phyloP scores from a whole-genome alignment of 1,139 yeast species.

The Kodamaea ohmeri region DNA sequence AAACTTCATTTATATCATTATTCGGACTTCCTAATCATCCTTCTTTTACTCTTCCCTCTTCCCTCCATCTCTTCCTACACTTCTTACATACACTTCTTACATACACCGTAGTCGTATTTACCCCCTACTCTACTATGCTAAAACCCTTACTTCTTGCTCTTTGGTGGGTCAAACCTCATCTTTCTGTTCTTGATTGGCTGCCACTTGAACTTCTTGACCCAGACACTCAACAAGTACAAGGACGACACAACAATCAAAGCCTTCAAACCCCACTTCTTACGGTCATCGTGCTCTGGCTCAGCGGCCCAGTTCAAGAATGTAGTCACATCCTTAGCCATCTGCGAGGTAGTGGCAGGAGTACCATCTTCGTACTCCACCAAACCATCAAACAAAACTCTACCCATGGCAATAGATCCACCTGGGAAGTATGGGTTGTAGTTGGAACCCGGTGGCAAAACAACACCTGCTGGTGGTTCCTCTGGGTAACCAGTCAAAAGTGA shows the following conservation, averaged over 20 bases:
- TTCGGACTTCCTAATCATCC: not conserved
- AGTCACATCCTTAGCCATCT: conserved; percentile 98
- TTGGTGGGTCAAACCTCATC: conserved; percentile 90
- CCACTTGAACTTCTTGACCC: conserved; percentile 99
- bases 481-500: conserved; percentile 97
- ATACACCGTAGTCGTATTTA: not conserved
- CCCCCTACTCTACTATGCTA: not conserved
- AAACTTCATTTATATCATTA: not conserved
- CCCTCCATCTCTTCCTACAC: not conserved
- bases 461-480: conserved; percentile 99
- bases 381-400: conserved; percentile 94
- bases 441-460: conserved; percentile 82
- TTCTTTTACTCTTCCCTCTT: not conserved
- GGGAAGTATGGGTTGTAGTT: conserved; percentile 99
- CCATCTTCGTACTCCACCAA: conserved; percentile 98
- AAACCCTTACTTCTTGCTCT: conserved; percentile 44
- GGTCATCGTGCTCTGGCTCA: conserved; percentile 98
- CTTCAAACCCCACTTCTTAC: conserved; percentile 96
- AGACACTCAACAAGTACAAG: conserved; percentile 77
- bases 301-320: conserved; percentile 97
- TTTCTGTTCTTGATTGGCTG: conserved; percentile 93
- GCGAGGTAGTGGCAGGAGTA: conserved; percentile 97
- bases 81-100: not conserved
- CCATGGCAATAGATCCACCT: conserved; percentile 99
- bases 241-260: conserved; percentile 79